Conservation (phyloP, 148 eudicot genomes). For the Amaranthus hypochondriacus region DNA sequence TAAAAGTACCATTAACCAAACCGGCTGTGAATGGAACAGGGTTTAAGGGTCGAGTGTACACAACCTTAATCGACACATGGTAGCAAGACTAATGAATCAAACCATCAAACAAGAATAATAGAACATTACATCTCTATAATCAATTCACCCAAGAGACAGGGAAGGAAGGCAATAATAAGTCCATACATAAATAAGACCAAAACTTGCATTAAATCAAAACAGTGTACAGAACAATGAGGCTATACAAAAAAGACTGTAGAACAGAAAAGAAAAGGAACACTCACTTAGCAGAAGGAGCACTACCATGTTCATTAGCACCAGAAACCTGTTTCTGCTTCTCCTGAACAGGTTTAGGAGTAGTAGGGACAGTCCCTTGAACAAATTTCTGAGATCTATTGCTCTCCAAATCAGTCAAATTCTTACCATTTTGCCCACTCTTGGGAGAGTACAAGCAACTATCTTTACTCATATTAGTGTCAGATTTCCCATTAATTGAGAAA, state of each 20-base stretch:
- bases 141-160: not conserved
- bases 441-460: constrained; percentile 22
- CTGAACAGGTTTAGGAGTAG: constrained; percentile 23
- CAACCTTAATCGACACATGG: no score
- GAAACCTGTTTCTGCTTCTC: constrained; percentile 10
- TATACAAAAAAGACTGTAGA: no score
- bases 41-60: no score
- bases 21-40: no score
- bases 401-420: not conserved
- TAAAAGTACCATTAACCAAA: no score
- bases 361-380: constrained; percentile 14
- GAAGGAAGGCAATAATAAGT: not conserved
- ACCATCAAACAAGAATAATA: not conserved
- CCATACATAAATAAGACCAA: not conserved
- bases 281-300: constrained; percentile 31
- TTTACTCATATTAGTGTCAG: constrained; percentile 24
- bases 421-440: constrained; percentile 4
- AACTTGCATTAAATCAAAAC: not conserved
- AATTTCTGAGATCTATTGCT: constrained; percentile 4
- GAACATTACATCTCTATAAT: not conserved
- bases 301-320: constrained; percentile 22
- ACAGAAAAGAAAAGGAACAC: not conserved
- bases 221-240: not conserved
- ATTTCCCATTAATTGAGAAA: constrained; percentile 26
- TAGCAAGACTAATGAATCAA: not conserved